Evolutionary conservation across 176 grass and related monocot genomes (phyloP).

Genomic region (Metroxylon sagu): DNA sequence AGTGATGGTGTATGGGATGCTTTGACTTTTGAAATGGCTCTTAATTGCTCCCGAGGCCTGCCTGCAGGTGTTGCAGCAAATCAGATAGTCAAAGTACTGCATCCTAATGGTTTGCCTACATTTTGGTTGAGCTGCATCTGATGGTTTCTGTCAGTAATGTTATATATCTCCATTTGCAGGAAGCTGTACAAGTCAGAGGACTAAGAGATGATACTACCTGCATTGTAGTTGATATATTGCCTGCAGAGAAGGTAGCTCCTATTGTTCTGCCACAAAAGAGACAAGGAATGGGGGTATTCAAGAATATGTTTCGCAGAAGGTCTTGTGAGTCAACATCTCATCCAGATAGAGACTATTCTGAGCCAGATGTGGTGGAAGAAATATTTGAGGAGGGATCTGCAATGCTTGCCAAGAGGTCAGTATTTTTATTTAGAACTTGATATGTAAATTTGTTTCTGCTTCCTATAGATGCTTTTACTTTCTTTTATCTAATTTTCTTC

Average conservation of each 20-base stretch:
- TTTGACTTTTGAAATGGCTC: conserved; percentile 63
- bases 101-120: conserved; percentile 7
- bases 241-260: conserved; percentile 54
- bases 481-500: no score
- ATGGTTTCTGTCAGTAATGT: conserved; percentile 11
- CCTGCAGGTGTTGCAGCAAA: conserved; percentile 53
- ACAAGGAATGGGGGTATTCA: conserved; percentile 50
- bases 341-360: conserved; percentile 39
- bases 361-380: conserved; percentile 90
- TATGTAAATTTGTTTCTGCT: neutral
- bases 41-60: conserved; percentile 62
- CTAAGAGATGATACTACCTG: conserved; percentile 94
- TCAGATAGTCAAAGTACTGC: conserved; percentile 81
- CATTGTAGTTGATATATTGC: conserved; percentile 84
- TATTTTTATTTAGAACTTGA: neutral
- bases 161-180: conserved; percentile 34
- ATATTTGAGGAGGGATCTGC: conserved; percentile 93
- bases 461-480: no score
- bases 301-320: conserved; percentile 71
- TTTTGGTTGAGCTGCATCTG: conserved; percentile 13
- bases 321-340: conserved; percentile 25
- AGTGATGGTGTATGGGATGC: conserved; percentile 99
- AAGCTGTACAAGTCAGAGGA: conserved; percentile 68
- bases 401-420: conserved; percentile 51
- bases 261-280: conserved; percentile 47